Evolutionary conservation across 225 moss, liverwort and hornwort genomes (phyloP).

Genomic region (Polytrichum commune): DNA sequence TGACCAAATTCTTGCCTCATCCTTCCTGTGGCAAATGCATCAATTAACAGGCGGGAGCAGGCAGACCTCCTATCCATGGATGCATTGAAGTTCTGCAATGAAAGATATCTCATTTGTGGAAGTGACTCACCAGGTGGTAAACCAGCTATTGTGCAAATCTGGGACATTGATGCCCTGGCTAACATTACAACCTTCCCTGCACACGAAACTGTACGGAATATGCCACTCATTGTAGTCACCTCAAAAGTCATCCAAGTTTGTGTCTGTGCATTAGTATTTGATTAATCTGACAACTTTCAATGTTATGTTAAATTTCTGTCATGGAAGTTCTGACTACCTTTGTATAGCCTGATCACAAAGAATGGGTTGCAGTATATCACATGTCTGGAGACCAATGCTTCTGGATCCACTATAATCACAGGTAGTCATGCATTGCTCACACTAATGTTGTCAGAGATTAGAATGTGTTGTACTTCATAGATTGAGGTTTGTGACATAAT

Average conservation of each 20-base stretch:
- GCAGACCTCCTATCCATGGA: slow-evolving; percentile 64
- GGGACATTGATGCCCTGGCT: slow-evolving; percentile 75
- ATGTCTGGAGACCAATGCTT: slow-evolving; percentile 57
- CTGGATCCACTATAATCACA: slow-evolving; percentile 65
- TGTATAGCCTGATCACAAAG: background rate
- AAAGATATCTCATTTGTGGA: slow-evolving; percentile 76
- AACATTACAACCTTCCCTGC: slow-evolving; percentile 64
- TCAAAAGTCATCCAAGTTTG: background rate
- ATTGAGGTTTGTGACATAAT: too few relatives aligned
- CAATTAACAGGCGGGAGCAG: slow-evolving; percentile 43
- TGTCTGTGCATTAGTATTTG: too few relatives aligned
- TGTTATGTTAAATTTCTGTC: background rate
- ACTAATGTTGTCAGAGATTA: background rate
- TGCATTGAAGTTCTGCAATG: slow-evolving; percentile 73
- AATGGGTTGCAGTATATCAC: slow-evolving; percentile 64
- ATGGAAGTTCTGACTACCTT: background rate
- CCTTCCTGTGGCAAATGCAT: too few relatives aligned
- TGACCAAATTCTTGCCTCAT: too few relatives aligned
- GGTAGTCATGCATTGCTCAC: slow-evolving; percentile 34
- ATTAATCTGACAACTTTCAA: too few relatives aligned
- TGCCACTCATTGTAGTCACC: background rate
- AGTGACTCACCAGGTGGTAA: slow-evolving; percentile 75
- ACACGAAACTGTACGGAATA: slow-evolving; percentile 54
- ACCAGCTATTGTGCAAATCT: slow-evolving; percentile 81
- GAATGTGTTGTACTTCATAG: background rate